Evolutionary conservation across 495 filamentous ascomycete species (phyloP).

Genomic region (Clohesyomyces aquaticus): DNA sequence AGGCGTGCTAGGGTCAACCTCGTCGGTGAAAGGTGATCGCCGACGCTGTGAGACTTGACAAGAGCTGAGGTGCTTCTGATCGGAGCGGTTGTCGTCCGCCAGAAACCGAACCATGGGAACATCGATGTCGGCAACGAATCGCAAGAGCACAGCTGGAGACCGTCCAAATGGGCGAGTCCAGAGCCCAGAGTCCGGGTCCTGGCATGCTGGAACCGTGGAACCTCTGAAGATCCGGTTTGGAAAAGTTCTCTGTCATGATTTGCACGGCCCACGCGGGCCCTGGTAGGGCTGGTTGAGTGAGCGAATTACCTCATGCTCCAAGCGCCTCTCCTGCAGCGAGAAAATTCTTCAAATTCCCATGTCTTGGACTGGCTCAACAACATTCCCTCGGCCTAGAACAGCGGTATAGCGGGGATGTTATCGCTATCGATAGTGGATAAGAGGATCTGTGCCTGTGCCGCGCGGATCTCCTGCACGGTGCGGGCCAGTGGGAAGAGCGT

Average conservation of each 20-base stretch:
- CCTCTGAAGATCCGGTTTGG: not conserved
- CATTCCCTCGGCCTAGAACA: not conserved
- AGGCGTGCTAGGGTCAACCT: too few relatives aligned
- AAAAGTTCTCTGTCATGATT: not conserved
- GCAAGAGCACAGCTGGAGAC: too few relatives aligned
- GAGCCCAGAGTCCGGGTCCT: not conserved
- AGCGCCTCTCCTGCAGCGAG: slow-evolving; percentile 13
- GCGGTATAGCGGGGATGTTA: slow-evolving; percentile 11
- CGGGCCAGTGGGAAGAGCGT: slow-evolving; percentile 17
- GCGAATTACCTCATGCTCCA: slow-evolving; percentile 6
- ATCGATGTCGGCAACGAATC: too few relatives aligned
- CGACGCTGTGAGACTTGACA: too few relatives aligned
- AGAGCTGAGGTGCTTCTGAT: not conserved
- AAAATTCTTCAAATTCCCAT: slow-evolving; percentile 15
- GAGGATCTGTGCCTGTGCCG: slow-evolving; percentile 22
- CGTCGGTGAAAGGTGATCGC: too few relatives aligned
- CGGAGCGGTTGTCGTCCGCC: slow-evolving; percentile 3
- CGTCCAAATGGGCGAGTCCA: too few relatives aligned
- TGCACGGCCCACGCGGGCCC: not conserved
- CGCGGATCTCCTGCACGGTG: slow-evolving; percentile 14
- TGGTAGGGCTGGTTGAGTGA: not conserved
- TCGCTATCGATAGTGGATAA: slow-evolving; percentile 40
- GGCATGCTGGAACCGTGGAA: not conserved
- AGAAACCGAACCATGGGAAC: slow-evolving; percentile 6
- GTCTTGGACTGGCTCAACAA: not conserved